Percentiles rank a stretch among this genome's conserved stretches.
Evolutionary conservation across 106 monocot species (phyloP).

Genomic region (Dendrobium catenatum): DNA sequence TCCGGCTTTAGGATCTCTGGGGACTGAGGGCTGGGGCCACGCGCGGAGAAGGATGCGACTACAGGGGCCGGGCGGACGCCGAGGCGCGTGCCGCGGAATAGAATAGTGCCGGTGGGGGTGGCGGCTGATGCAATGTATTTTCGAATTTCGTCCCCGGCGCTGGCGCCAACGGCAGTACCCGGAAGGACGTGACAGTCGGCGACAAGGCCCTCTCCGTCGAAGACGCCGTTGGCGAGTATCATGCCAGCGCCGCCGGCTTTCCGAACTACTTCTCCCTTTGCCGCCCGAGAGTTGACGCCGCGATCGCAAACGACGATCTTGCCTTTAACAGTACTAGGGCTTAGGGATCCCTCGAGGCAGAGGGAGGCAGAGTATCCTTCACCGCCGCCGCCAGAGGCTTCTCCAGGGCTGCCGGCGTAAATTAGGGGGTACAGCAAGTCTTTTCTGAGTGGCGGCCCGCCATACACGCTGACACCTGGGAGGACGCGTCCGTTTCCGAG

Average conservation of each 20-base stretch:
- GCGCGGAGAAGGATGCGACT: slow-evolving; percentile 77
- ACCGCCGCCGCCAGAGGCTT: slow-evolving; percentile 17
- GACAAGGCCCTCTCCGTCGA: slow-evolving; percentile 85
- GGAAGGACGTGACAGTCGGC: slow-evolving; percentile 87
- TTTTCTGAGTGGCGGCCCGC: slow-evolving; percentile 33
- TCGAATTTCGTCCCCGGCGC: slow-evolving; percentile 46
- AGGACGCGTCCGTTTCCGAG: slow-evolving; percentile 49
- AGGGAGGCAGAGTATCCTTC: slow-evolving; percentile 76
- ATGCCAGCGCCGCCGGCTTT: slow-evolving; percentile 71
- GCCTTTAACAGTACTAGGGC: slow-evolving; percentile 30
- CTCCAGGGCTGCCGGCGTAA: slow-evolving; percentile 37
- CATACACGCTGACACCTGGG: slow-evolving; percentile 71
- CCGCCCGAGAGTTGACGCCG: slow-evolving; percentile 68
- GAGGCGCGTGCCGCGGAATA: slow-evolving; percentile 66
- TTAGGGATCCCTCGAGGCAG: slow-evolving; percentile 79
- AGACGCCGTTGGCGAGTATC: slow-evolving; percentile 75
- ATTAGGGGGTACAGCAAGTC: slow-evolving; percentile 45
- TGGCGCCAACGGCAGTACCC: slow-evolving; percentile 68
- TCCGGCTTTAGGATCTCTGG: slow-evolving; percentile 86
- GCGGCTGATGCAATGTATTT: slow-evolving; percentile 49
- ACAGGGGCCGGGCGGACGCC: slow-evolving; percentile 72
- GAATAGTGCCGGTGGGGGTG: slow-evolving; percentile 46
- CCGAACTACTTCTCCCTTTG: slow-evolving; percentile 69
- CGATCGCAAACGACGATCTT: slow-evolving; percentile 74
- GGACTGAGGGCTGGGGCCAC: slow-evolving; percentile 85